Conservation (phyloP, 163 green algal species). For the Chlorella variabilis region DNA sequence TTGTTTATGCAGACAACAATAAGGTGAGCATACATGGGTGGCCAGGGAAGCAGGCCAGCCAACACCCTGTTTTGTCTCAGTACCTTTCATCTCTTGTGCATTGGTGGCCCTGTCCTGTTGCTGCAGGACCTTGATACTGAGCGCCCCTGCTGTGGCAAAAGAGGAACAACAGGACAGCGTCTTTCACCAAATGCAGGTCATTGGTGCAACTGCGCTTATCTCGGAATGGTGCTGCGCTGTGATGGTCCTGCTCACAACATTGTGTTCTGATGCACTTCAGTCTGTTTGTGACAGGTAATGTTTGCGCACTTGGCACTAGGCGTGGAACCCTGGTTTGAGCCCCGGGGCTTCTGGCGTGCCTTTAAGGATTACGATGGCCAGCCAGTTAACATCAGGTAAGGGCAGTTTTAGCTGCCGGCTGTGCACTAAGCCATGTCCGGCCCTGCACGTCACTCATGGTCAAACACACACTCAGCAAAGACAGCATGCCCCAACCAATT, state of each 20-base stretch:
- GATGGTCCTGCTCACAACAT: neutral
- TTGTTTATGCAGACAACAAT: constrained; percentile 94
- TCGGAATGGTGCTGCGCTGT: neutral
- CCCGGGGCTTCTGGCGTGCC: constrained; percentile 80
- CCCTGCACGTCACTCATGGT: neutral
- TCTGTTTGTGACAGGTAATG: constrained; percentile 61
- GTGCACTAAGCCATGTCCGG: constrained; percentile 9
- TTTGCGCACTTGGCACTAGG: constrained; percentile 79
- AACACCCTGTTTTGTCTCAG: too few relatives aligned
- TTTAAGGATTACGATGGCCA: constrained; percentile 95
- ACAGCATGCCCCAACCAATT: too few relatives aligned
- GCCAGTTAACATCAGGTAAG: constrained; percentile 77
- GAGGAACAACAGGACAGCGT: constrained; percentile 61
- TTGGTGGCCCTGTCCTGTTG: neutral
- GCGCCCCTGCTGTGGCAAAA: constrained; percentile 36
- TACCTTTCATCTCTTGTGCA: too few relatives aligned
- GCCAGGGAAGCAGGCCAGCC: too few relatives aligned
- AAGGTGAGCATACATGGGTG: too few relatives aligned
- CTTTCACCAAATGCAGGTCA: constrained; percentile 82
- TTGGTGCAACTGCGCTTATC: too few relatives aligned
- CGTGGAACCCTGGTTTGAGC: constrained; percentile 58
- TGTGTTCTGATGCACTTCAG: too few relatives aligned
- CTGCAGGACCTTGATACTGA: constrained; percentile 67
- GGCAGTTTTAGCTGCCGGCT: neutral
- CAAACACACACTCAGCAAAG: too few relatives aligned